phyloP scores from a whole-genome alignment of 2,329 filamentous ascomycete species.

The Pezicula neosporulosa region DNA sequence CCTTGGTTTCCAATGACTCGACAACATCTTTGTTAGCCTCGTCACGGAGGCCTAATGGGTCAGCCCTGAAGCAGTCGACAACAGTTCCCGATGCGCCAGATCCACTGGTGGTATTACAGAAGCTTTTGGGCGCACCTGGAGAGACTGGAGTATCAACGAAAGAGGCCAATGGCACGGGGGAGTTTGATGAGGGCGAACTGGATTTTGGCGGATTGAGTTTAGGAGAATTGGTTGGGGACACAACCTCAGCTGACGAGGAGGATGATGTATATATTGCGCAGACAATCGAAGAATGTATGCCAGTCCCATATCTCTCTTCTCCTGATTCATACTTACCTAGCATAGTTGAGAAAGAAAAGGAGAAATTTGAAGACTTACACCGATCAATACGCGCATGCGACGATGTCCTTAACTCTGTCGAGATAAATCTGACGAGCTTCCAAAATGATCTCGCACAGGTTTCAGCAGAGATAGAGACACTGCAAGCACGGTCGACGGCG shows the following conservation, averaged over 20 bases:
- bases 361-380: conserved; percentile 87
- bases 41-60: conserved; percentile 62
- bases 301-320: conserved; percentile 7
- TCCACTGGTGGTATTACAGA: conserved; percentile 66
- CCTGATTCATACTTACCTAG: conserved; percentile 8
- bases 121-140: conserved; percentile 24
- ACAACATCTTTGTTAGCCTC: conserved; percentile 69
- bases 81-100: conserved; percentile 54
- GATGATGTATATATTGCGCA: conserved; percentile 46
- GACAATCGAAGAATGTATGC: conserved; percentile 70
- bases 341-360: conserved; percentile 72
- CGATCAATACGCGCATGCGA: conserved; percentile 87
- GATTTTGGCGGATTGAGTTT: conserved; percentile 79
- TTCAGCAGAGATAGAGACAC: conserved; percentile 89
- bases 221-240: conserved; percentile 44
- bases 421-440: conserved; percentile 88
- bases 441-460: conserved; percentile 89
- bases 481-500: conserved; percentile 81
- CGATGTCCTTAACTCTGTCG: conserved; percentile 87
- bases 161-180: conserved; percentile 31
- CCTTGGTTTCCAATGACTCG: conserved; percentile 74
- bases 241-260: conserved; percentile 6
- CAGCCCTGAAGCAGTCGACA: conserved; percentile 58
- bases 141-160: conserved; percentile 8
- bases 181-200: conserved; percentile 62